Evolutionary conservation across 305 asterid species (phyloP).

Genomic region (Ilex paraguariensis): DNA sequence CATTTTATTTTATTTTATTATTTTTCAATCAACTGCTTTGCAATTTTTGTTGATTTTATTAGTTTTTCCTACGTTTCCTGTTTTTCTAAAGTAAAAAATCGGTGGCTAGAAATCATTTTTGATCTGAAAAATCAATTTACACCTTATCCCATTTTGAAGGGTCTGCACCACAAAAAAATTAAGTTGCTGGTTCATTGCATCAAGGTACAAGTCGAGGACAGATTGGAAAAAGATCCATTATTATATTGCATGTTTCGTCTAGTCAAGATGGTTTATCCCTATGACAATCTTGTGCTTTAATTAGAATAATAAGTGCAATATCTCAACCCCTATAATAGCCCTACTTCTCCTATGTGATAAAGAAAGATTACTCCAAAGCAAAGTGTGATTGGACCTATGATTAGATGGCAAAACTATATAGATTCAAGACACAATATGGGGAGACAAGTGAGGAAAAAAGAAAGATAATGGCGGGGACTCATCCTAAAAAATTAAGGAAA

Average conservation of each 20-base stretch:
- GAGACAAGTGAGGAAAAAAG: no score
- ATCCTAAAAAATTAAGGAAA: conserved; percentile 2
- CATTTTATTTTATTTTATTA: no score
- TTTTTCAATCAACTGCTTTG: no score
- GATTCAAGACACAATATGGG: not conserved
- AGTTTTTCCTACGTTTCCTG: no score
- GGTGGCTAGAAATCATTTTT: no score
- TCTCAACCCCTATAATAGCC: conserved; percentile 15
- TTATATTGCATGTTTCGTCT: conserved; percentile 30
- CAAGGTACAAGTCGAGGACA: no score
- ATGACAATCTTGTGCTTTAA: conserved; percentile 26
- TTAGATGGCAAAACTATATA: conserved; percentile 18
- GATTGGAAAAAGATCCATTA: conserved; percentile 8
- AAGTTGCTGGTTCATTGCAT: no score
- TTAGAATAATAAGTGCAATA: conserved; percentile 20
- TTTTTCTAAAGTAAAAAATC: no score
- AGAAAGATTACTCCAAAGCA: conserved; percentile 15
- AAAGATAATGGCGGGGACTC: conserved; percentile 3
- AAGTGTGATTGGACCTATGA: conserved; percentile 26
- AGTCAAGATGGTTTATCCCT: conserved; percentile 30
- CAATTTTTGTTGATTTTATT: no score
- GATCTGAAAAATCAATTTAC: no score
- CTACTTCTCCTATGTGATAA: conserved; percentile 6
- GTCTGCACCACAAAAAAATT: no score
- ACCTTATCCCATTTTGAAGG: no score